Conservation (phyloP, 2,329 filamentous ascomycete species). For the Stagonosporopsis vannaccii region DNA sequence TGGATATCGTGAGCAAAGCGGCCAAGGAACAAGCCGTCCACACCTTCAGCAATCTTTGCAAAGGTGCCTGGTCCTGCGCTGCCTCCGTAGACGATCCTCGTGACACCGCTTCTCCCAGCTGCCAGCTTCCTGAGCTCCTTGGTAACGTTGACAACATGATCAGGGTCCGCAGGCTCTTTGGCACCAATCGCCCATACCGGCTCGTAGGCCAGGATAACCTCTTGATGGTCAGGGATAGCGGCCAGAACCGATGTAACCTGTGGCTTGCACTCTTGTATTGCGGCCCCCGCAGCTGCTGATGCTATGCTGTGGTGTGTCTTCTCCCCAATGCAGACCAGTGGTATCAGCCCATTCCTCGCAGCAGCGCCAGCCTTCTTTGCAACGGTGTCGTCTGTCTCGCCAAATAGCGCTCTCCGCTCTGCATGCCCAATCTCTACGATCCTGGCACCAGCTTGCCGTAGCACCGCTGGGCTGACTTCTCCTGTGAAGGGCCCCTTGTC, state of each 20-base stretch:
- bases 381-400: conserved; percentile 74
- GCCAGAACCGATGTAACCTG: conserved; percentile 72
- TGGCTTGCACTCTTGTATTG: conserved; percentile 69
- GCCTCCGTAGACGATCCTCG: conserved; percentile 80
- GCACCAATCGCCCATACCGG: conserved; percentile 90
- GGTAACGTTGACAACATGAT: conserved; percentile 76
- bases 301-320: conserved; percentile 57
- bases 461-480: conserved; percentile 73
- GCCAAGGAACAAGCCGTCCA: conserved; percentile 83
- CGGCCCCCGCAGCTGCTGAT: conserved; percentile 61
- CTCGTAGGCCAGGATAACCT: conserved; percentile 83
- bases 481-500: conserved; percentile 78
- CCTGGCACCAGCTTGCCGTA: conserved; percentile 71
- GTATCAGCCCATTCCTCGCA: conserved; percentile 73
- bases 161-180: conserved; percentile 71
- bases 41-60: conserved; percentile 68
- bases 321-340: conserved; percentile 84
- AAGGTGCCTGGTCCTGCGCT: conserved; percentile 83
- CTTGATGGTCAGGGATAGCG: conserved; percentile 66
- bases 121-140: conserved; percentile 67
- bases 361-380: conserved; percentile 74
- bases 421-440: conserved; percentile 85
- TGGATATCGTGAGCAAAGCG: conserved; percentile 80
- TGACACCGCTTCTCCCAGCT: conserved; percentile 60
- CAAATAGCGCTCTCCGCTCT: conserved; percentile 75